Evolutionary conservation across 352 stramenopile genomes (phyloP), one percentile per base, ranked within the genome.

Genomic region (Globisporangium irregulare): DNA sequence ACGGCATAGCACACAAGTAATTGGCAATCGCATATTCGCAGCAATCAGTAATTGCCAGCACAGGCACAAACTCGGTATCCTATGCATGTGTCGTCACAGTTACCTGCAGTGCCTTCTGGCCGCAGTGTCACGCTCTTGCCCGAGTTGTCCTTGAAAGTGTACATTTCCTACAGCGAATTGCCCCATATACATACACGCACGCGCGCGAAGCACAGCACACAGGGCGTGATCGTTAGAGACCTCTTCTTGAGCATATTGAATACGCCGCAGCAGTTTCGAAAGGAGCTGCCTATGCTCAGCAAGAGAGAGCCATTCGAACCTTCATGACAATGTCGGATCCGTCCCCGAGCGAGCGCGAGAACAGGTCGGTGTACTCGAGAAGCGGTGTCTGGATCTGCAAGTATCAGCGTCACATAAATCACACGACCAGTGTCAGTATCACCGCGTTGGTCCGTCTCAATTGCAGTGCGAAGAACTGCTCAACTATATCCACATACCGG

Each of bases 291-390:
- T 18, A 22, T 10, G 18, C 2, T 14, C 34, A 41, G 20, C 18
- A 15, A 55, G 20, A 32, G 34, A 25, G 25, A 43, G 15, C 18
- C 8, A 12, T 4, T 56, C 59, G 4, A 32, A 92, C 87, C 80
- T 96, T 96, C 82, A 88, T 93, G 57, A 96, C 87, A 55, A 96
- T 94, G 58, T 96, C 89, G 0, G 89, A 96, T 46, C 84, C 87
- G 56, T 92, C 85, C 9, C 89, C 89, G 29, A 96, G 73, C 57
- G 87, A 94, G 15, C 87, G 79, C 53, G 75, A 82, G 69, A 91
- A 96, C 46, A 96, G 66, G 43, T 96, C 85, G 54, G 87, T 95
- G 72, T 93, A 93, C 78, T 96, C 89, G n/a, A 96, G 63, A 70
- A 92, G 50, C 58, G 89, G 89, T 54, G 86, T 95, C 43, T 95